Conservation (phyloP, 2,329 filamentous ascomycete species). For the Xylaria polymorpha region DNA sequence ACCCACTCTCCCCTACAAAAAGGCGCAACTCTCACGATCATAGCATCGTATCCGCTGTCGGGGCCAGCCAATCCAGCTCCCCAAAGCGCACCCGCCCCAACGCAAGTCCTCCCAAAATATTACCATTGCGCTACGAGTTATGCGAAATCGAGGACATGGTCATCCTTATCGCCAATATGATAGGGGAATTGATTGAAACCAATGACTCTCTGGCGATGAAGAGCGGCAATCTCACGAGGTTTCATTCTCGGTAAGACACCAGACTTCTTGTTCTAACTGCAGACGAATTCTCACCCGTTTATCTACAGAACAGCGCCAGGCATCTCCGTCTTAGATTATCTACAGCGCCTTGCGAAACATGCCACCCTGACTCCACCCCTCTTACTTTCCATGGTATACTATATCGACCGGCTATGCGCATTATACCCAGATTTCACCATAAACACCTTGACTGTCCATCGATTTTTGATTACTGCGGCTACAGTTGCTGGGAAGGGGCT, state of each 20-base stretch:
- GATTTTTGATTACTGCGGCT: constrained; percentile 94
- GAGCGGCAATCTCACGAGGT: constrained; percentile 88
- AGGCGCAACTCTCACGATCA: constrained; percentile 59
- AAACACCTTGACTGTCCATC: constrained; percentile 94
- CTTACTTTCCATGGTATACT: constrained; percentile 98
- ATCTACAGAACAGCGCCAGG: constrained; percentile 73
- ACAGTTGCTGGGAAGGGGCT: constrained; percentile 96
- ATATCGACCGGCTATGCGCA: constrained; percentile 93
- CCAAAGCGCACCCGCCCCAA: constrained; percentile 67
- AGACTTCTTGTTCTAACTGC: neutral
- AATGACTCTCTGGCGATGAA: constrained; percentile 90
- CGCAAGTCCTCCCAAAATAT: constrained; percentile 62
- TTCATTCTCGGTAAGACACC: constrained; percentile 82
- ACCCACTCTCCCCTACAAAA: constrained; percentile 55
- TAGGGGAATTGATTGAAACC: constrained; percentile 91
- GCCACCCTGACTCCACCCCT: constrained; percentile 93
- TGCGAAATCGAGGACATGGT: constrained; percentile 89
- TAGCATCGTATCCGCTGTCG: constrained; percentile 41
- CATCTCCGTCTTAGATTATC: constrained; percentile 93
- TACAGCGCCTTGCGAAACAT: constrained; percentile 91
- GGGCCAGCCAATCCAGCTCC: constrained; percentile 51
- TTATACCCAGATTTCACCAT: constrained; percentile 96
- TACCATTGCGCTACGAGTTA: constrained; percentile 82
- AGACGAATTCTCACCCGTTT: constrained; percentile 30
- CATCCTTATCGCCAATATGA: constrained; percentile 91